Percentiles rank a stretch among this genome's conserved stretches.
These are phyloP conservation scores for Apiospora arundinis DNA, from an alignment of 2,329 filamentous ascomycete species.

Conservation along the genomic window DNA sequence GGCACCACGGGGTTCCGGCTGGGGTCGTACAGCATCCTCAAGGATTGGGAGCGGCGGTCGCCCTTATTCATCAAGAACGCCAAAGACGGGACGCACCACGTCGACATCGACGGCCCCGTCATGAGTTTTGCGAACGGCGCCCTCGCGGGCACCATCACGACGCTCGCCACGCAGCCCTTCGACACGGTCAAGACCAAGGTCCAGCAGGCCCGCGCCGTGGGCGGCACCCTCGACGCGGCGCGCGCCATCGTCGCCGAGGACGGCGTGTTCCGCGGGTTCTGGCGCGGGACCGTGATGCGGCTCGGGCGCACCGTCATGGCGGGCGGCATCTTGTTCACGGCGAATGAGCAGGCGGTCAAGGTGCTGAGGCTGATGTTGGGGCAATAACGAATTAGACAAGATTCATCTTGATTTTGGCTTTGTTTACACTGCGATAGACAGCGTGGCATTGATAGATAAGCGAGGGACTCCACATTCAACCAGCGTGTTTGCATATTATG, in stretches of 20 bases:
- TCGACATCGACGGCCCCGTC: slow-evolving; percentile 40
- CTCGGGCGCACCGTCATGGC: slow-evolving; percentile 63
- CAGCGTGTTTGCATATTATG: too few relatives aligned
- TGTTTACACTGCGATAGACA: not conserved
- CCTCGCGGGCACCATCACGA: slow-evolving; percentile 46
- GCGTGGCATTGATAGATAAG: not conserved
- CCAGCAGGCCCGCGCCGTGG: slow-evolving; percentile 60
- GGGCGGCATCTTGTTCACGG: slow-evolving; percentile 41
- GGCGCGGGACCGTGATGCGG: slow-evolving; percentile 70
- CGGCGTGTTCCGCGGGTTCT: slow-evolving; percentile 61
- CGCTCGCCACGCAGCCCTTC: slow-evolving; percentile 63
- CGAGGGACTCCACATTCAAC: too few relatives aligned
- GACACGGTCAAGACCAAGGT: slow-evolving; percentile 67
- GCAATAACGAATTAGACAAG: not conserved
- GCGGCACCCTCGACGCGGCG: slow-evolving; percentile 58
- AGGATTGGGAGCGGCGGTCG: slow-evolving; percentile 49
- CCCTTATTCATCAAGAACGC: not conserved
- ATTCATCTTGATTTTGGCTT: too few relatives aligned
- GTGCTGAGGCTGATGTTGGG: slow-evolving; percentile 29
- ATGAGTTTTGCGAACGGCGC: slow-evolving; percentile 49
- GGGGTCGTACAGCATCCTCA: slow-evolving; percentile 68
- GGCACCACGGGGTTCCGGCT: slow-evolving; percentile 67
- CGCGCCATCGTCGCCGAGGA: slow-evolving; percentile 60
- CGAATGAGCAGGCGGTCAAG: slow-evolving; percentile 41
- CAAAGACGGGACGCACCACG: slow-evolving; percentile 20